Base-by-base conservation (phyloP, 2,329 filamentous ascomycete species). In the Talaromyces atroroseus region DNA sequence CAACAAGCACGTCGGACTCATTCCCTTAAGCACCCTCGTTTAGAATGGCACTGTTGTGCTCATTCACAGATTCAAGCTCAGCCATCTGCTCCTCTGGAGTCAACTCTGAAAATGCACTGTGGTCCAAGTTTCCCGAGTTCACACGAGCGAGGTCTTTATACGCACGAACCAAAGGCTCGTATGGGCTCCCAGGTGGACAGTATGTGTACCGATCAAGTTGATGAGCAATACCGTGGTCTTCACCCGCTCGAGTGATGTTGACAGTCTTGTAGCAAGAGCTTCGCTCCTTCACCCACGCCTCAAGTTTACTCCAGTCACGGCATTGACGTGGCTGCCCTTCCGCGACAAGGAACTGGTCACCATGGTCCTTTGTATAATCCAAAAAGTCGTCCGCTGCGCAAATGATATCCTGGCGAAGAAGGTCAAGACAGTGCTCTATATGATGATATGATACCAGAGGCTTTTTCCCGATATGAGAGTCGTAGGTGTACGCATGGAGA, bases 191-290 rank as follows among this genome's bases (percentile, higher is more conserved):
- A 3, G 52, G 52, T 4, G 52, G 52, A 26, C 52, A 54, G 20
- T 47, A 54, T 8, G 52, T 54, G 34, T 54, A 54, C n/a, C 52
- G 44, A 16, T 54, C 52, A 7, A 54, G 42, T 18, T 54, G 52
- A 23, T 54, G 52, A 5, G 10, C 52, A 16, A 54, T n/a, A 5
- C 52, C 52, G 14, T 54, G 52, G 26, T 54, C 52, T 26, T 54
- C 52, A 16, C 52, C 52, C 21, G 52, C 44, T 8, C 52, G 52
- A 26, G 52, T 54, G 16, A 54, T 54, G 32, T 54, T 54, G 29
- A 54, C 6, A 16, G 52, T 54, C n/a, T 54, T 54, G 44, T 54
- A 54, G 21, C 52, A 54, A 8, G 52, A 26, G 18, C 18, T 54
- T 4, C 52, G 42, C 10, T 54, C 52, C 21, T 54, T 32, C 7